Percentiles rank a stretch among this genome's conserved stretches.
Evolutionary conservation across 441 rosid species (phyloP).

Genomic region (Gossypium davidsonii): DNA sequence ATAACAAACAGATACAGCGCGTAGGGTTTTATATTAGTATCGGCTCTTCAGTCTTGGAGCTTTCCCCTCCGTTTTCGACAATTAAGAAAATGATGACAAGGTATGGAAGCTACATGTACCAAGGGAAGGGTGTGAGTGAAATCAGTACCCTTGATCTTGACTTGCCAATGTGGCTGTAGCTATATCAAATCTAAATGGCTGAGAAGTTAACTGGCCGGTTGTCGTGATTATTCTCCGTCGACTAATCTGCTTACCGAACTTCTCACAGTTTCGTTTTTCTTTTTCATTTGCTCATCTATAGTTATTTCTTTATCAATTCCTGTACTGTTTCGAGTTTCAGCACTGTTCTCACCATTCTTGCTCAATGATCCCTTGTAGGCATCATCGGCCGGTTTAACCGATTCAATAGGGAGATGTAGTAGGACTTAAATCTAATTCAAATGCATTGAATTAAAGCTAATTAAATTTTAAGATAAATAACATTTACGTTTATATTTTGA

Average conservation of each 20-base stretch:
- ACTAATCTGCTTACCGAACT: slow-evolving; percentile 8
- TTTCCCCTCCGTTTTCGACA: too few relatives aligned
- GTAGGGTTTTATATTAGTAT: not conserved
- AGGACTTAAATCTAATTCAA: too few relatives aligned
- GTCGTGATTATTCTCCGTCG: slow-evolving; percentile 1
- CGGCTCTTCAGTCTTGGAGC: not conserved
- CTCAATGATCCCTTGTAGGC: too few relatives aligned
- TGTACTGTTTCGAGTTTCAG: too few relatives aligned
- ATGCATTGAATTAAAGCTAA: too few relatives aligned
- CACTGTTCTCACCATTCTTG: too few relatives aligned
- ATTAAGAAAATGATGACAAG: not conserved
- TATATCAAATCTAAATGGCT: not conserved
- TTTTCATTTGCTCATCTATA: too few relatives aligned
- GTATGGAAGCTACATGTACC: not conserved
- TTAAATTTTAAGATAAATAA: too few relatives aligned
- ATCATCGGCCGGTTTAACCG: too few relatives aligned
- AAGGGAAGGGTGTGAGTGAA: not conserved
- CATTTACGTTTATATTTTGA: too few relatives aligned
- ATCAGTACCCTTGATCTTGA: slow-evolving; percentile 2
- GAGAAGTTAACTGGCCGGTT: slow-evolving; percentile 11
- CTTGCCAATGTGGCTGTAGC: slow-evolving; percentile 12
- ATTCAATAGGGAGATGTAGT: too few relatives aligned
- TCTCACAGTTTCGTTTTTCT: not conserved
- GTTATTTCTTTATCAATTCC: too few relatives aligned
- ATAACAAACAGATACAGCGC: not conserved